These are phyloP conservation scores for Aspergillus tanneri DNA, from an alignment of 2,329 filamentous ascomycete species.

Conservation along the genomic window DNA sequence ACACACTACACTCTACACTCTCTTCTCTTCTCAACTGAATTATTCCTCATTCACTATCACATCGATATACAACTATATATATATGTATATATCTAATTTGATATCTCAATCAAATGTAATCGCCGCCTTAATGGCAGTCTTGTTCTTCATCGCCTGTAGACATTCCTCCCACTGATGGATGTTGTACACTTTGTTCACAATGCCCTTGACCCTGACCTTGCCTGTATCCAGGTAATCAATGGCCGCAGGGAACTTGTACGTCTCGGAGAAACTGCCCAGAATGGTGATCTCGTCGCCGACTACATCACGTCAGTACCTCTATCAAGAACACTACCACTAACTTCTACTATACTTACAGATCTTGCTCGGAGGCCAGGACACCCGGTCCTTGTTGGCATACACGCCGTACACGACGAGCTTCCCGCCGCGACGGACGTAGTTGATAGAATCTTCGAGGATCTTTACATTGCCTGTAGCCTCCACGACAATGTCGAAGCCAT, in stretches of 20 bases:
- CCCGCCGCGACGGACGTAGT: constrained; percentile 69
- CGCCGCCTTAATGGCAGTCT: constrained; percentile 71
- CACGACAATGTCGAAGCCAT: constrained; percentile 72
- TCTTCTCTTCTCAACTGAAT: not conserved
- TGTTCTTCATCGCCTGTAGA: constrained; percentile 68
- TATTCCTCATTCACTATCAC: not conserved
- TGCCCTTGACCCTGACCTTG: constrained; percentile 56
- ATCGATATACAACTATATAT: not conserved
- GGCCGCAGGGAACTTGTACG: constrained; percentile 66
- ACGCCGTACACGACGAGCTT: constrained; percentile 73
- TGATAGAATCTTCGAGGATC: constrained; percentile 68
- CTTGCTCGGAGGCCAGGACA: constrained; percentile 68
- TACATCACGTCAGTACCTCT: constrained; percentile 10
- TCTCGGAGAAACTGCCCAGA: constrained; percentile 70
- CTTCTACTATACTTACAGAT: constrained; percentile 56
- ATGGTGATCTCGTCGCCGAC: constrained; percentile 67
- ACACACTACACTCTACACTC: not conserved
- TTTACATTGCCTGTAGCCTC: constrained; percentile 69
- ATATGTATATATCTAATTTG: constrained; percentile 2
- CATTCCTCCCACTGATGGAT: constrained; percentile 72
- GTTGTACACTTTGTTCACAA: constrained; percentile 71
- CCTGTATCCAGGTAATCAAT: constrained; percentile 53
- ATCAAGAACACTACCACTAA: constrained; percentile 10
- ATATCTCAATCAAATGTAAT: constrained; percentile 63
- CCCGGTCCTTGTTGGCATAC: constrained; percentile 61